These are phyloP conservation scores for Epichloe sibirici DNA, from an alignment of 2,329 filamentous ascomycete species.

Conservation along the genomic window DNA sequence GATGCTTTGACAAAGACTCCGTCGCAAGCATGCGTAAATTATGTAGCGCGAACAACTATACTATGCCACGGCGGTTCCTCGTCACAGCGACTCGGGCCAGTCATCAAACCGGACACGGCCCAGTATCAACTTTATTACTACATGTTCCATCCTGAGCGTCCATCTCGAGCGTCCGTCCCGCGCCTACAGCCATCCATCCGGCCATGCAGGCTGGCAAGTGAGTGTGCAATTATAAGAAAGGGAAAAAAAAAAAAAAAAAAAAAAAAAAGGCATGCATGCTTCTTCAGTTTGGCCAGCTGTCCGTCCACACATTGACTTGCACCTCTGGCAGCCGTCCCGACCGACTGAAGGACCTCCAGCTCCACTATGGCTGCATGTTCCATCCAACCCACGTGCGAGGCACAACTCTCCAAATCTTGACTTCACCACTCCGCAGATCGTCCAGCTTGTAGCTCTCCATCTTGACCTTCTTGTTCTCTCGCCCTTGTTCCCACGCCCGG, in stretches of 20 bases:
- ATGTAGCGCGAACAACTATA: conserved; percentile 2
- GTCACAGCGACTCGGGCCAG: not conserved
- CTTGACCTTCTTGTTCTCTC: conserved; percentile 88
- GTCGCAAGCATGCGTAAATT: not conserved
- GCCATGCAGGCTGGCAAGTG: too few species aligned
- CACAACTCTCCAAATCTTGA: conserved; percentile 96
- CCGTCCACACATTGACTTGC: conserved; percentile 3
- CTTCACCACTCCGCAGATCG: conserved; percentile 83
- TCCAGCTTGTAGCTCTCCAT: conserved; percentile 89
- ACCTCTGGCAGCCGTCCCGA: conserved; percentile 4
- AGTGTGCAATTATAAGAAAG: not conserved
- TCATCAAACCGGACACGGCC: not conserved
- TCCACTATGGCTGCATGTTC: conserved; percentile 49
- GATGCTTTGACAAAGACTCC: not conserved
- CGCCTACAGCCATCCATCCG: too few species aligned
- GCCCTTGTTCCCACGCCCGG: conserved; percentile 84
- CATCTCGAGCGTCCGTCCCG: too few species aligned
- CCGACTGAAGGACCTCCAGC: conserved; percentile 10
- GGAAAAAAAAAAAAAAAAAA: too few species aligned
- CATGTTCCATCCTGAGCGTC: not conserved
- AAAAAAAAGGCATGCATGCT: not conserved
- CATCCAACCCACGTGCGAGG: conserved; percentile 86
- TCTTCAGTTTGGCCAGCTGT: not conserved
- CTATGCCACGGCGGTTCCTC: not conserved
- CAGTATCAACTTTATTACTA: not conserved